Evolutionary conservation across 108 stramenopile species (phyloP), one percentile per base, ranked within the genome.

Genomic region (Pseudonitzschia multistriata): DNA sequence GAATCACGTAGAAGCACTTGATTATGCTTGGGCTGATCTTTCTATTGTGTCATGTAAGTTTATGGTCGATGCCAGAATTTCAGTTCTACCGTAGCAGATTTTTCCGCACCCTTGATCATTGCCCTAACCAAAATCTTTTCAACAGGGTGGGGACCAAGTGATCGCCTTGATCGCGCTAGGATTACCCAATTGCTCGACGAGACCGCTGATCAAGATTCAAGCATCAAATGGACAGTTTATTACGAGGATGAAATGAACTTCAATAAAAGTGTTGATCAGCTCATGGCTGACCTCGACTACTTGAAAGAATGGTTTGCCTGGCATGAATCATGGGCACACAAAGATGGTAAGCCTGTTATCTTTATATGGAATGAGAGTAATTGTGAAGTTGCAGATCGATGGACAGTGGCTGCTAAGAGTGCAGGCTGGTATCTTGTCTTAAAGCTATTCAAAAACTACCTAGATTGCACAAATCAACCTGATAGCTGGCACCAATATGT

Each of bases 291-390:
- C 59, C 72, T 73, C 17, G 40, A 30, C 19, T 73, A 73, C 48
- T 35, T 73, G 45, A 73, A 73, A 59, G 33, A 73, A 45, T 73
- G 72, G 72, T 73, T 66, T 36, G 64, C 72, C 1, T 73, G 72
- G 72, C 72, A 73, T 29, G 33, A 39, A 30, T 22, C 72, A 22
- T 73, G 65, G 63, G 72, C 64, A 10, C 63, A 73, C 28, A 53
- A 61, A 0, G 50, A 73, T 66, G 63, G 65, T 6, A 65, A 66
- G 25, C 72, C 72, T 7, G 65, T 73, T 31, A 66, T 73, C 5
- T 73, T 73, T 66, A 45, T 73, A 7, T 73, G 59, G 39, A 65
- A 66, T 36, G 62, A 73, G 21, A 61, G 39, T 13, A 39, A 52
- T 36, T 73, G 72, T 34, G 64, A 73, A n/a, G 49, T 63, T 21